Percentiles rank a stretch among this genome's conserved stretches.
Conservation (phyloP, 768 basidiomycete species). For the Rhodocollybia butyracea region DNA sequence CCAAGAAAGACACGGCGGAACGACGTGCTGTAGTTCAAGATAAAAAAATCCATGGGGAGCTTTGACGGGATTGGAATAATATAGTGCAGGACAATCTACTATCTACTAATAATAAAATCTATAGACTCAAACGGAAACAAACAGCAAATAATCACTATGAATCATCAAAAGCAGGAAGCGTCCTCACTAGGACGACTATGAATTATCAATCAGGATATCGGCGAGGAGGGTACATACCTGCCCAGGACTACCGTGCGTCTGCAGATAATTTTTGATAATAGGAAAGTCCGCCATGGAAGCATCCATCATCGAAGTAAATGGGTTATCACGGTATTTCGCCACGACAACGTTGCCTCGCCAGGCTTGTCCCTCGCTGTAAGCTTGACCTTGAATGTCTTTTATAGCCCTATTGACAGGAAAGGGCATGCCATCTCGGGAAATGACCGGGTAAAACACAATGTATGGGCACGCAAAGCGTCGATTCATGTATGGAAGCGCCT, state of each 20-base stretch:
- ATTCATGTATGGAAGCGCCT: constrained; percentile 77
- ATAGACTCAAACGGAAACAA: not conserved
- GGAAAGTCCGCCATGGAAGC: constrained; percentile 85
- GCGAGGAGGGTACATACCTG: too few relatives aligned
- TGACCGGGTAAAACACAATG: constrained; percentile 73
- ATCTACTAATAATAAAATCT: too few relatives aligned
- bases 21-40: constrained; percentile 9
- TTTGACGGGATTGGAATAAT: constrained; percentile 20
- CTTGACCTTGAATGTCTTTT: constrained; percentile 66
- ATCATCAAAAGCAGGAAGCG: not conserved
- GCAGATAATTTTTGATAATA: constrained; percentile 74
- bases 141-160: not conserved
- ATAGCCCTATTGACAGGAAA: constrained; percentile 79
- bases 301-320: constrained; percentile 60
- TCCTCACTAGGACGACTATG: not conserved
- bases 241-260: constrained; percentile 58
- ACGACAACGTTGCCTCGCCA: constrained; percentile 82
- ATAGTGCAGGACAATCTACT: not conserved
- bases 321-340: constrained; percentile 62
- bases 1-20: constrained; percentile 25
- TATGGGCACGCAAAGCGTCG: constrained; percentile 76
- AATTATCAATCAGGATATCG: too few relatives aligned
- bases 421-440: constrained; percentile 77
- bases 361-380: constrained; percentile 58
- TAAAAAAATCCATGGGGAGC: constrained; percentile 26